Base-by-base conservation (phyloP, 768 basidiomycete species). In the Crucibulum laeve region DNA sequence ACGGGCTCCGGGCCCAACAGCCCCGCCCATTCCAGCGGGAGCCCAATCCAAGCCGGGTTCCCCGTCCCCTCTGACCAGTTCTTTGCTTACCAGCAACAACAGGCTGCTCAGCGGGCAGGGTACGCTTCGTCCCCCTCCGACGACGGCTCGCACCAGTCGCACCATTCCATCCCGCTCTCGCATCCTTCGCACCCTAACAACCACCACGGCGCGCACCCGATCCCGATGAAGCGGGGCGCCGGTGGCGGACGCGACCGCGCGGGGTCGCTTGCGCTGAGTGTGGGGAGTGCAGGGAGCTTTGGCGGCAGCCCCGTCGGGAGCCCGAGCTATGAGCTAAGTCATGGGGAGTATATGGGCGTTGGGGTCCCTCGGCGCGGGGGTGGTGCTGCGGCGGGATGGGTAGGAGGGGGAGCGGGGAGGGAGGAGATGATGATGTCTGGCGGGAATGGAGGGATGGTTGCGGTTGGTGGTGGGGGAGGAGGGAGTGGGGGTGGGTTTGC, bases 1-100 rank as follows among this genome's bases (percentile, higher is more conserved):
- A 48, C n/a, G 36, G 44, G 22, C 26, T 33, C 22, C 34, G 25
- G 4, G 33, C 37, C 7, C 46, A 34, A n/a, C 43, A 49, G 18
- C 40, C n/a, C 35, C 3, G 3, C 19, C 35, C 19, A 13, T 13
- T 19, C 35, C 19, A 37, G n/a, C n/a, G n/a, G n/a, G n/a, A n/a
- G n/a, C n/a, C n/a, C n/a, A n/a, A n/a, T n/a, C n/a, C n/a, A n/a
- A n/a, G n/a, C n/a, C n/a, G n/a, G n/a, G n/a, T n/a, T n/a, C n/a
- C n/a, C n/a, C n/a, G n/a, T n/a, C n/a, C n/a, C n/a, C n/a, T n/a
- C n/a, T n/a, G n/a, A n/a, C n/a, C n/a, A n/a, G n/a, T n/a, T n/a
- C n/a, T n/a, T n/a, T n/a, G n/a, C n/a, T n/a, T n/a, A n/a, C n/a
- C n/a, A n/a, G n/a, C n/a, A n/a, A n/a, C n/a, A n/a, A n/a, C n/a